phyloP scores from a whole-genome alignment of 1,284 basidiomycete genomes.

The Leccinum olivaceoglutinosum region DNA sequence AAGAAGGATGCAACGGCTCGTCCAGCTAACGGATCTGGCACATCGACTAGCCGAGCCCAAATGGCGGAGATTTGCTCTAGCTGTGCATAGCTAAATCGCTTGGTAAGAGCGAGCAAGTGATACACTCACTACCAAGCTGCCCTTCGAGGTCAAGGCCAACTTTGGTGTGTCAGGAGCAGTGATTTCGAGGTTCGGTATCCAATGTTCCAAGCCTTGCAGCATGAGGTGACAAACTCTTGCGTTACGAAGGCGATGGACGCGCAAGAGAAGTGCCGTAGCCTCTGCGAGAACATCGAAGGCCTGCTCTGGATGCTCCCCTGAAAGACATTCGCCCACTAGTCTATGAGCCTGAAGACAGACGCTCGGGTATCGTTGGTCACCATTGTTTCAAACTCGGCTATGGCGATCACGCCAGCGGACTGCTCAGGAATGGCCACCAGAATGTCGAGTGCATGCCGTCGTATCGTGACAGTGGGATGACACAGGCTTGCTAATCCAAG shows the following conservation, averaged over 20 bases:
- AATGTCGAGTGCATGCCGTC: slow-evolving; percentile 75
- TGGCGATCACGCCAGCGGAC: slow-evolving; percentile 51
- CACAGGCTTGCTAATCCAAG: slow-evolving; percentile 84
- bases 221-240: slow-evolving; percentile 50
- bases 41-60: slow-evolving; percentile 73
- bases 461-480: slow-evolving; percentile 63
- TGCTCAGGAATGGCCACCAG: slow-evolving; percentile 73
- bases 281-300: slow-evolving; percentile 69
- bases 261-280: slow-evolving; percentile 69
- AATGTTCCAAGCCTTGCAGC: slow-evolving; percentile 72
- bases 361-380: slow-evolving; percentile 66
- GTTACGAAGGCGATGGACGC: slow-evolving; percentile 52
- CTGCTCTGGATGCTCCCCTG: slow-evolving; percentile 74
- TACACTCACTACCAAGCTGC: slow-evolving; percentile 61
- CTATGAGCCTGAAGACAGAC: slow-evolving; percentile 82
- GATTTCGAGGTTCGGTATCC: slow-evolving; percentile 72
- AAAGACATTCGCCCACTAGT: slow-evolving; percentile 72
- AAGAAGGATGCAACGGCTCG: slow-evolving; percentile 81
- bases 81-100: slow-evolving; percentile 72
- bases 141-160: slow-evolving; percentile 47
- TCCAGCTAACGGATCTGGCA: slow-evolving; percentile 68
- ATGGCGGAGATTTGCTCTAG: slow-evolving; percentile 82
- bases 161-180: slow-evolving; percentile 28
- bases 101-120: slow-evolving; percentile 81
- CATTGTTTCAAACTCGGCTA: slow-evolving; percentile 73